Percentiles rank a stretch among this genome's conserved stretches.
Conservation (phyloP, 2,329 filamentous ascomycete species). For the Epicoccum nigrum region DNA sequence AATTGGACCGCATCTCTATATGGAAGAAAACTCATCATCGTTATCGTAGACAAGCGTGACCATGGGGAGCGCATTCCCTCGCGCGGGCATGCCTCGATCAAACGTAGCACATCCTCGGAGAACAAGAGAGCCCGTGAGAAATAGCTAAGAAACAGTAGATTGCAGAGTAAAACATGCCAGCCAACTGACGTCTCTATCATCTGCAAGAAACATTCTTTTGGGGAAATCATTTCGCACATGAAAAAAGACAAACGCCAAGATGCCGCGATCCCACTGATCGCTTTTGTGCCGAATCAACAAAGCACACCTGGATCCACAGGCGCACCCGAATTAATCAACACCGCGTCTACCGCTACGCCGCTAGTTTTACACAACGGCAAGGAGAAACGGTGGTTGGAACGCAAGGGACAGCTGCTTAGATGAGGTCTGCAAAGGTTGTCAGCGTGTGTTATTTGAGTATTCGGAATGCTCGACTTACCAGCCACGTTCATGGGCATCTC, state of each 20-base stretch:
- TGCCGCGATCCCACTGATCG: conserved; percentile 46
- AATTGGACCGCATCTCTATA: conserved; percentile 48
- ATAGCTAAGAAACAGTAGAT: conserved; percentile 44
- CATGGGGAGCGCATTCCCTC: conserved; percentile 41
- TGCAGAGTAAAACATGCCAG: conserved; percentile 36
- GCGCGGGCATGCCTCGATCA: conserved; percentile 44
- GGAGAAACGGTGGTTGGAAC: conserved; percentile 34
- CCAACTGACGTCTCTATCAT: conserved; percentile 46
- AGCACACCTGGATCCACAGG: conserved; percentile 42
- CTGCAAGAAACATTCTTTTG: conserved; percentile 44
- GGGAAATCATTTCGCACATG: conserved; percentile 49
- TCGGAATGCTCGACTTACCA: conserved; percentile 53
- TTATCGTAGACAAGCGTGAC: conserved; percentile 46
- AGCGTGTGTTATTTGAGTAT: conserved; percentile 5
- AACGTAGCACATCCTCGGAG: conserved; percentile 41
- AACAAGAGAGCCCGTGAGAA: conserved; percentile 35
- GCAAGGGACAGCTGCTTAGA: conserved; percentile 44
- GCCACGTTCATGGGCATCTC: conserved; percentile 98
- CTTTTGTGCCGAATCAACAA: conserved; percentile 44
- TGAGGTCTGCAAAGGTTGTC: conserved; percentile 42
- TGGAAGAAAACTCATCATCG: conserved; percentile 47
- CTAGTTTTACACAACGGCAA: conserved; percentile 30
- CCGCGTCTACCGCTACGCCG: conserved; percentile 34
- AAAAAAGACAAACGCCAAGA: conserved; percentile 51
- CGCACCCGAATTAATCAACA: conserved; percentile 39